Base-by-base conservation (phyloP, 2,329 filamentous ascomycete species). In the Ceratocystis smalleyi region DNA sequence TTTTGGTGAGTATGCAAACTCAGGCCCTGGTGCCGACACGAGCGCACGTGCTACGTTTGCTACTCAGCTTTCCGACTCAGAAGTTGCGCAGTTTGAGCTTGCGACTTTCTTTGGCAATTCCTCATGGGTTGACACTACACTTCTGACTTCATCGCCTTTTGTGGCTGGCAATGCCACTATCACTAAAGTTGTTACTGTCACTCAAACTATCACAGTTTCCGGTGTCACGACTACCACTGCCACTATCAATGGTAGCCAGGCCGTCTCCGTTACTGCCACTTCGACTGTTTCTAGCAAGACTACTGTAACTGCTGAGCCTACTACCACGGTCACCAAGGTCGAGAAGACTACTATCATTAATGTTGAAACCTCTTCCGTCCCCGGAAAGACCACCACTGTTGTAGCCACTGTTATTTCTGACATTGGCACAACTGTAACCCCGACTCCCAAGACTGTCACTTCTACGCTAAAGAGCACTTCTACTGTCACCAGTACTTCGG, bases 1-100 rank as follows among this genome's bases (percentile, higher is more conserved):
- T 30, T 86, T 81, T 67, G 80, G 73, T 8, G 84, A 87, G 75
- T 86, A 80, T 69, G 72, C 69, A 22, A 87, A 87, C 72, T 77
- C 77, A 1, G 84, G 84, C 1, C 70, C 74, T 40, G 84, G 84
- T 1, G 75, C 83, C 1, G 71, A 73, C 19, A 57, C 49, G 2
- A 82, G 82, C 0, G 77, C 75, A 0, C 74, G 83, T 61, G 82
- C 80, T 8, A 74, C 72, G 45, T 77, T 75, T 64, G 68, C 74
- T 6, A 73, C 68, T 60, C 73, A 71, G 67, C 70, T 79, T 19
- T 68, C 49, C 19, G 61, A 43, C 32, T 17, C 32, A 6, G 35
- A 30, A 4, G 67, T 55, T 12, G 32, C 49, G 8, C 61, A 63
- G 35, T 63, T 63, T 43, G 47, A 57, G 61, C 49, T 63, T n/a